A percentile compares a stretch with the other conserved stretches of the same genome.
phyloP scores from a whole-genome alignment of 1,284 basidiomycete genomes.

The Fistulinella staudtii region DNA sequence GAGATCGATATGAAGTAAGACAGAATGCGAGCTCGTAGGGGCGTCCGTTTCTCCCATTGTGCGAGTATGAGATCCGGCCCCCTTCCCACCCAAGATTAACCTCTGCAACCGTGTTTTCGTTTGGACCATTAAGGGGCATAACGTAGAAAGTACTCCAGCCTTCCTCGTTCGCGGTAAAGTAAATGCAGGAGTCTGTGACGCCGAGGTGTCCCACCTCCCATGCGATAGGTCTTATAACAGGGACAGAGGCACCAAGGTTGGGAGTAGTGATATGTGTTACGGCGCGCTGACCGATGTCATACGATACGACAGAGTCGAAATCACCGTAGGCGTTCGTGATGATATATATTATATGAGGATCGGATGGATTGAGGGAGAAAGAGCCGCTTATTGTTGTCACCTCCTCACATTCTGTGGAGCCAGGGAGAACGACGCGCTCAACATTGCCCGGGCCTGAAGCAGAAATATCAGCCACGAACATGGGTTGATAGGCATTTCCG shows the following conservation, averaged over 20 bases:
- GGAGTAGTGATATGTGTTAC: constrained; percentile 36
- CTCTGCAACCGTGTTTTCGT: constrained; percentile 29
- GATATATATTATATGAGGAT: constrained; percentile 28
- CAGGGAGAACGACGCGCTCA: constrained; percentile 31
- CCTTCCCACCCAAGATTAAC: constrained; percentile 32
- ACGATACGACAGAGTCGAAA: constrained; percentile 33
- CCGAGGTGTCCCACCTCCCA: constrained; percentile 28
- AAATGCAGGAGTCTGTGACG: constrained; percentile 25
- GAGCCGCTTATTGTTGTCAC: constrained; percentile 15
- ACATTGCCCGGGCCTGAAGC: constrained; percentile 20
- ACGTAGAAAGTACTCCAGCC: constrained; percentile 34
- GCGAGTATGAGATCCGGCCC: constrained; percentile 24
- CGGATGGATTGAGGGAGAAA: constrained; percentile 31
- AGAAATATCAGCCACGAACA: constrained; percentile 36
- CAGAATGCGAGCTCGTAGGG: constrained; percentile 30
- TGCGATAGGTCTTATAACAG: constrained; percentile 30
- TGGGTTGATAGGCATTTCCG: constrained; percentile 25
- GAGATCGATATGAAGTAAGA: constrained; percentile 29
- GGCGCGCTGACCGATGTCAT: constrained; percentile 25
- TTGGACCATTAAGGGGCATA: constrained; percentile 29
- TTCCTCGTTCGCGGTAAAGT: constrained; percentile 36
- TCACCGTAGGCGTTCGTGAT: constrained; percentile 36
- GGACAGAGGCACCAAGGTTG: constrained; percentile 17
- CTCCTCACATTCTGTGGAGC: constrained; percentile 28
- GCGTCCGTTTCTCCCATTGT: constrained; percentile 30